Percentiles rank a stretch among this genome's conserved stretches.
Conservation (phyloP, 2,329 filamentous ascomycete genomes). For the Fusarium pseudonygamai region DNA sequence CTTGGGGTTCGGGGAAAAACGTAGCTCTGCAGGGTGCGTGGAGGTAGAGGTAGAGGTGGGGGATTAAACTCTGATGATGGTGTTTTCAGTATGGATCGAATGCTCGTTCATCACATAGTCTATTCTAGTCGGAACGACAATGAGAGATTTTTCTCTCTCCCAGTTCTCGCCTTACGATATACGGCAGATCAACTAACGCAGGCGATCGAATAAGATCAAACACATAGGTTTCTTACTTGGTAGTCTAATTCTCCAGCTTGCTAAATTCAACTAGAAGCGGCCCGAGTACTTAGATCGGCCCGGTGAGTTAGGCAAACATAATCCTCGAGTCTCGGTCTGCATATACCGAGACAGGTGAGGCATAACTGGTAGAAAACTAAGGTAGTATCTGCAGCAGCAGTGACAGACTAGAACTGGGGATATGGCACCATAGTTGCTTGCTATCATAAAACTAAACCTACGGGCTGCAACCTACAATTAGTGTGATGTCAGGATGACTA, state of each 20-base stretch:
- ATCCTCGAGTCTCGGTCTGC: slow-evolving; percentile 12
- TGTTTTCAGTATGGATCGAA: not conserved
- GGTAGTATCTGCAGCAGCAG: not conserved
- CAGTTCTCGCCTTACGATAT: not conserved
- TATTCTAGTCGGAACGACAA: slow-evolving; percentile 10
- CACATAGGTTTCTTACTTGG: not conserved
- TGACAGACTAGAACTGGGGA: not conserved
- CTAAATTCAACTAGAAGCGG: slow-evolving; percentile 27
- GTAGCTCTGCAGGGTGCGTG: slow-evolving; percentile 25
- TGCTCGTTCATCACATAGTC: not conserved
- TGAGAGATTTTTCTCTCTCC: slow-evolving; percentile 23
- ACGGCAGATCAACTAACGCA: slow-evolving; percentile 1
- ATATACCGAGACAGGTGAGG: slow-evolving; percentile 16
- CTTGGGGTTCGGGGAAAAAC: slow-evolving; percentile 15
- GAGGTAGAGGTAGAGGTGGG: not conserved
- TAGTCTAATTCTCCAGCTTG: not conserved
- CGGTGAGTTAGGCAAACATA: slow-evolving; percentile 19
- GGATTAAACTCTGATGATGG: slow-evolving; percentile 29
- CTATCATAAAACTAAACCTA: not conserved
- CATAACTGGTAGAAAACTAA: not conserved
- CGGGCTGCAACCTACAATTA: not conserved
- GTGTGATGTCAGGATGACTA: slow-evolving; percentile 33
- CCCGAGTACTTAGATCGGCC: slow-evolving; percentile 35
- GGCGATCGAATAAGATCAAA: slow-evolving; percentile 11
- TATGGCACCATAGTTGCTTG: slow-evolving; percentile 7